Evolutionary conservation across 768 basidiomycete genomes (phyloP), one percentile per base, ranked within the genome.

Genomic region (Leucocoprinus sp.): DNA sequence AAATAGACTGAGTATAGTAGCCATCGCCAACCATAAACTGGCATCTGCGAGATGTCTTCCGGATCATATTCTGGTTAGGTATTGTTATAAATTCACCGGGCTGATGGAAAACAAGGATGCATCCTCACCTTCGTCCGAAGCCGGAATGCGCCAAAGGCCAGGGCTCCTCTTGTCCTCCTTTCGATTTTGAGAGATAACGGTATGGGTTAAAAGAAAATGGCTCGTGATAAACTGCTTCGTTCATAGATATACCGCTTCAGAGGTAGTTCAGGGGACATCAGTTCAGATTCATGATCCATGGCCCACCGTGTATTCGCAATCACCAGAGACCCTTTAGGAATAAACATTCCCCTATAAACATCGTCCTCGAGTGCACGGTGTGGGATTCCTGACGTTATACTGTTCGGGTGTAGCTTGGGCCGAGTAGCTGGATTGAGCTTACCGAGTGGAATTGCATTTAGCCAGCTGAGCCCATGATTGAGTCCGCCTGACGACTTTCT

Each of bases 361-460:
- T 85, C 80, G 50, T 84, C 77, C 55, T 81, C 71, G 65, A 70
- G 77, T 53, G 78, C 50, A 33, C 78, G 68, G 49, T 84, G 82
- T 0, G 82, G 82, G 37, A 84, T 66, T 43, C 69, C 82, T 82
- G 34, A 31, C n/a, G 11, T 28, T 28, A 5, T n/a, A 11, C 17
- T 27, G 44, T 18, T 26, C n/a, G 29, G 6, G 15, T 26, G 15
- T 26, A 15, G n/a, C n/a, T n/a, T 15, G 23, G 18, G 23, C 14
- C 21, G 9, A 23, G 19, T 34, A 14, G 4, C 35, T 34, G 39
- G 48, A 31, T 28, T 4, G 5, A 21, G 8, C 44, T 0, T 38
- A 45, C 44, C 44, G 4, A 45, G 37, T n/a, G 44, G 44, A 19
- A 27, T 28, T n/a, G 31, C 37, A 31, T 5, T 43, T 28, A 29